Evolutionary conservation across 2,329 filamentous ascomycete species (phyloP).

Genomic region (Nakataea oryzae): DNA sequence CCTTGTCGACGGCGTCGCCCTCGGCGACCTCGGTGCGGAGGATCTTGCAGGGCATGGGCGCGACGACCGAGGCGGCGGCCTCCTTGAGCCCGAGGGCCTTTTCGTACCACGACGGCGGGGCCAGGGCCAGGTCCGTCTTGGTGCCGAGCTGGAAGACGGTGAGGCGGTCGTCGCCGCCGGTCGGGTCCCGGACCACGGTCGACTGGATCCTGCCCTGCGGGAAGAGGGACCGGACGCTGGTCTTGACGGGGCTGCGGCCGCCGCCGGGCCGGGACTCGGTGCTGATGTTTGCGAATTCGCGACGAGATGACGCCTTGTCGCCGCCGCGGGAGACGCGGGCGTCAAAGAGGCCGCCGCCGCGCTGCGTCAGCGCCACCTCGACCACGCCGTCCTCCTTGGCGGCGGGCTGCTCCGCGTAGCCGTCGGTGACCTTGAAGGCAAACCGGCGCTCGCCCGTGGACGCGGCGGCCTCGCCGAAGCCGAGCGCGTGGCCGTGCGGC

Average conservation of each 20-base stretch:
- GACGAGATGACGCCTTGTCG: constrained; percentile 21
- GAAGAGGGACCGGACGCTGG: constrained; percentile 61
- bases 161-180: constrained; percentile 41
- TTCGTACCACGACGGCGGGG: constrained; percentile 67
- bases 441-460: constrained; percentile 34
- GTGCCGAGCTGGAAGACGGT: constrained; percentile 66
- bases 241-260: constrained; percentile 12
- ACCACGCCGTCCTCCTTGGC: constrained; percentile 35
- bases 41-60: constrained; percentile 97
- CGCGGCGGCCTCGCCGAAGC: constrained; percentile 36
- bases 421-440: constrained; percentile 47
- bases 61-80: constrained; percentile 68
- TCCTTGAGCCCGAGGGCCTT: constrained; percentile 81
- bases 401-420: constrained; percentile 41
- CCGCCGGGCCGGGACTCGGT: constrained; percentile 10
- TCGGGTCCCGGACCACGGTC: constrained; percentile 55
- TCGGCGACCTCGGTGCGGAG: constrained; percentile 78
- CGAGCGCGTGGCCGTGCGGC: constrained; percentile 41
- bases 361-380: constrained; percentile 38
- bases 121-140: constrained; percentile 47
- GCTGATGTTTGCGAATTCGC: constrained; percentile 32
- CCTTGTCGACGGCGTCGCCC: constrained; percentile 74
- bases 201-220: constrained; percentile 70
- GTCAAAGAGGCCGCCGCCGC: constrained; percentile 33
- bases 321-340: constrained; percentile 32